phyloP scores from a whole-genome alignment of 768 basidiomycete genomes.

The Termitomyces sp. region DNA sequence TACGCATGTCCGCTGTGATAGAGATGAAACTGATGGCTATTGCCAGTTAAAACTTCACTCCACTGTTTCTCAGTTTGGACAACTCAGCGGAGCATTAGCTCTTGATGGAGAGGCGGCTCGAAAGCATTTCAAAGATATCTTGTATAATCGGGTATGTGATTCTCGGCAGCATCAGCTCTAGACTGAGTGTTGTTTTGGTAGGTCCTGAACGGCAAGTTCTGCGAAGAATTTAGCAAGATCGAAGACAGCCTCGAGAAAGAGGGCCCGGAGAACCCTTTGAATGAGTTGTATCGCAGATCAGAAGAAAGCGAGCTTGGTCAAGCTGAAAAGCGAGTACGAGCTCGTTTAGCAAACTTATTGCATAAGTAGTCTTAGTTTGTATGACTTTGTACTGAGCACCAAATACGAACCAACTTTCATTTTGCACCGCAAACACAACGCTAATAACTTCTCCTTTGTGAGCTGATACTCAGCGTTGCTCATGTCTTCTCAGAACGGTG shows the following conservation, averaged over 20 bases:
- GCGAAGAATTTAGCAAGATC: conserved; percentile 46
- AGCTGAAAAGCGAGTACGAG: conserved; percentile 55
- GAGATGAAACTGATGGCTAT: conserved; percentile 1
- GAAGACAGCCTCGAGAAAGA: conserved; percentile 53
- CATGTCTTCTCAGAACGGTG: conserved; percentile 46
- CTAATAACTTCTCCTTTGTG: neutral
- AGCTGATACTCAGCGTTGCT: neutral
- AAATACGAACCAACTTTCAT: conserved; percentile 13
- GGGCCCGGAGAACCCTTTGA: conserved; percentile 48
- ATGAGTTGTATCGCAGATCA: conserved; percentile 42
- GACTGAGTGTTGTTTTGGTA: conserved; percentile 13
- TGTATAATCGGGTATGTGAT: conserved; percentile 45
- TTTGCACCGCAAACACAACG: neutral
- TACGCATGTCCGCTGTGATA: conserved; percentile 12
- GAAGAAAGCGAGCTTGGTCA: conserved; percentile 49
- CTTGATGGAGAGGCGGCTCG: conserved; percentile 46
- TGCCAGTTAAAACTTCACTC: conserved; percentile 55
- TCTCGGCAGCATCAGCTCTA: neutral
- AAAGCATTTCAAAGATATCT: conserved; percentile 51
- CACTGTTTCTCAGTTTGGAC: conserved; percentile 56
- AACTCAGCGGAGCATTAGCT: conserved; percentile 49
- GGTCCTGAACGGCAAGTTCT: conserved; percentile 59
- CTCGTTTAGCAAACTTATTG: conserved; percentile 34
- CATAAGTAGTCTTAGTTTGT: conserved; percentile 6
- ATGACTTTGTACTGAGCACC: conserved; percentile 5